Evolutionary conservation across 345 rosid genomes (phyloP), one percentile per base, ranked within the genome.

Genomic region (Salix dunnii): DNA sequence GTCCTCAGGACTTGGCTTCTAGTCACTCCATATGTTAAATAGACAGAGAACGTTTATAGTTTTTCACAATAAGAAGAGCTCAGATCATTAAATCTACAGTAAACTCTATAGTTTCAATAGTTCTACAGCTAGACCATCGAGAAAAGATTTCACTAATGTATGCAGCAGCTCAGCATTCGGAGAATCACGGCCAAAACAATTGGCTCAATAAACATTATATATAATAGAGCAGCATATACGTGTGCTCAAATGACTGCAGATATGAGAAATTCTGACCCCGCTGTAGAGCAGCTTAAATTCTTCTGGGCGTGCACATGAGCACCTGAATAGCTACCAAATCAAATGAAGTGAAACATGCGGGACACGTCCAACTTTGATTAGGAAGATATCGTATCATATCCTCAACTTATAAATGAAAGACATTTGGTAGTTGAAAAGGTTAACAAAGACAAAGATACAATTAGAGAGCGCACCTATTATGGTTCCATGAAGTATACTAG

Each of bases 401-500:
- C 70, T 67, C n/a, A 8, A 46, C 18, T 43, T 17, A 69, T 43
- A 31, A 69, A 42, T 42, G 20, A 16, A 69, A 43, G 20, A 23
- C 18, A 43, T 16, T 42, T 9, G 25, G 6, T 61, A 65, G 33
- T 33, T 28, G 11, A 27, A 3, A 28, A 35, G 17, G 65, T 13
- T 21, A 2, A 7, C n/a, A 16, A 12, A 62, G 25, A 58, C 11
- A 21, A n/a, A 61, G 71, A 36, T 58, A 48, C 67, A 55, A 73
- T 28, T 35, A 70, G 67, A 72, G 74, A 74, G 68, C 87, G 40
- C 55, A 94, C 98, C 97, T 36, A 94, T 94, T 73, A 94, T 73
- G 33, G 96, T 92, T 82, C 98, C 98, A 38, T 91, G 96, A 61
- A 94, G 82, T 65, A 94, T 71, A 42, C 90, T 91, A 43, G 94